Evolutionary conservation across 768 basidiomycete species (phyloP).

Genomic region (Hericium coralloides): DNA sequence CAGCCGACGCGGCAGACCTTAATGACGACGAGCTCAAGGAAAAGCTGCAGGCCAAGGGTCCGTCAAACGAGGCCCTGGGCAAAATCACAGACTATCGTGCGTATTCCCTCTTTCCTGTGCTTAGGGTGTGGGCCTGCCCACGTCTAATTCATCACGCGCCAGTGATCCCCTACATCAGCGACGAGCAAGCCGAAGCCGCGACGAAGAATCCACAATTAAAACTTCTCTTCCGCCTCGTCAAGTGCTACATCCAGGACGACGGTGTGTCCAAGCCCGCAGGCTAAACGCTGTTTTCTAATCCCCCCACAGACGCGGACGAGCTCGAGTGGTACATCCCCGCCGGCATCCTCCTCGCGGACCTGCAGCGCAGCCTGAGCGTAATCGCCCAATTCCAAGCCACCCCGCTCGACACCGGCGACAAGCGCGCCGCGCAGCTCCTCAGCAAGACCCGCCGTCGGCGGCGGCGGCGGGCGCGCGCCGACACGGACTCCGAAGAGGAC

Average conservation of each 20-base stretch:
- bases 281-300: no score
- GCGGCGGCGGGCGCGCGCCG: slow-evolving; percentile 40
- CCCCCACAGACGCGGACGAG: slow-evolving; percentile 49
- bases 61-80: slow-evolving; percentile 59
- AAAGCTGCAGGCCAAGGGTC: slow-evolving; percentile 20
- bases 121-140: background rate
- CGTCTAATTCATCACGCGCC: background rate
- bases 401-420: slow-evolving; percentile 76
- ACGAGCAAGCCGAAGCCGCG: slow-evolving; percentile 70
- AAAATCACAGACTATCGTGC: slow-evolving; percentile 73
- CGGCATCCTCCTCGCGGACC: slow-evolving; percentile 51
- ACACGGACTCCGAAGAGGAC: slow-evolving; percentile 36
- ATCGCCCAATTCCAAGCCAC: slow-evolving; percentile 77
- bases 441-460: slow-evolving; percentile 48
- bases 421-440: slow-evolving; percentile 64
- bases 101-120: slow-evolving; percentile 19
- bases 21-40: slow-evolving; percentile 11
- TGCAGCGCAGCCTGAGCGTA: slow-evolving; percentile 61
- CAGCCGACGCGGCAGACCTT: slow-evolving; percentile 23
- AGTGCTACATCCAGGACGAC: slow-evolving; percentile 60
- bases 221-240: slow-evolving; percentile 72
- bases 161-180: slow-evolving; percentile 72
- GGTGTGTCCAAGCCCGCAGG: slow-evolving; percentile 31
- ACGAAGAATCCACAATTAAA: slow-evolving; percentile 75
- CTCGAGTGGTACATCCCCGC: slow-evolving; percentile 83